Evolutionary conservation across 2,329 filamentous ascomycete species (phyloP).

Genomic region (Exophiala sp.): DNA sequence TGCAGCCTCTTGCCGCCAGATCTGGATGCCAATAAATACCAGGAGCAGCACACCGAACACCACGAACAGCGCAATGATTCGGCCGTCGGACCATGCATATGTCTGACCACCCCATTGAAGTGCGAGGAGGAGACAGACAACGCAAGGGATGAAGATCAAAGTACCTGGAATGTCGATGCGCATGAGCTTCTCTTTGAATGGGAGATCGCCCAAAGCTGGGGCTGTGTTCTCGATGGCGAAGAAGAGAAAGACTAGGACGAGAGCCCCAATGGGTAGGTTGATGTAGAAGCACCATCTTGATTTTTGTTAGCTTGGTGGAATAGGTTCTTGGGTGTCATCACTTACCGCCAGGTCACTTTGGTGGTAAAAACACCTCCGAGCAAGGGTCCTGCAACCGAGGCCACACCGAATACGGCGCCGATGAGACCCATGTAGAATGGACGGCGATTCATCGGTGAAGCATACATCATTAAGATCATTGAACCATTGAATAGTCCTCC

Average conservation of each 20-base stretch:
- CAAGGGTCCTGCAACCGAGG: conserved; percentile 34
- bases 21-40: conserved; percentile 45
- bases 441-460: conserved; percentile 45
- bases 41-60: conserved; percentile 41
- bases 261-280: conserved; percentile 36
- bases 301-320: not conserved
- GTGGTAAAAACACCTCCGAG: conserved; percentile 37
- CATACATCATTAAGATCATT: conserved; percentile 46
- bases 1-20: conserved; percentile 53
- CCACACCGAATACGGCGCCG: conserved; percentile 43
- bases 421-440: conserved; percentile 49
- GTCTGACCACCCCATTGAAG: conserved; percentile 36
- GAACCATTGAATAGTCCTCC: conserved; percentile 51
- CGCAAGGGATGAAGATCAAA: conserved; percentile 41
- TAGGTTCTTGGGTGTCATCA: conserved; percentile 25
- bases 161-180: conserved; percentile 43
- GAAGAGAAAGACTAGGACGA: conserved; percentile 32
- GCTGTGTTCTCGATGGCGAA: conserved; percentile 15
- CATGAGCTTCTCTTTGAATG: conserved; percentile 31
- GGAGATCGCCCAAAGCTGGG: conserved; percentile 13
- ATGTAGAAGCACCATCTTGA: conserved; percentile 34
- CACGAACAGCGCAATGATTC: conserved; percentile 33
- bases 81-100: conserved; percentile 31
- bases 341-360: conserved; percentile 26
- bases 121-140: conserved; percentile 47